A percentile compares a stretch with the other conserved stretches of the same genome.
Conservation (phyloP, 306 rosid species). For the Cicer pinnatifidum region DNA sequence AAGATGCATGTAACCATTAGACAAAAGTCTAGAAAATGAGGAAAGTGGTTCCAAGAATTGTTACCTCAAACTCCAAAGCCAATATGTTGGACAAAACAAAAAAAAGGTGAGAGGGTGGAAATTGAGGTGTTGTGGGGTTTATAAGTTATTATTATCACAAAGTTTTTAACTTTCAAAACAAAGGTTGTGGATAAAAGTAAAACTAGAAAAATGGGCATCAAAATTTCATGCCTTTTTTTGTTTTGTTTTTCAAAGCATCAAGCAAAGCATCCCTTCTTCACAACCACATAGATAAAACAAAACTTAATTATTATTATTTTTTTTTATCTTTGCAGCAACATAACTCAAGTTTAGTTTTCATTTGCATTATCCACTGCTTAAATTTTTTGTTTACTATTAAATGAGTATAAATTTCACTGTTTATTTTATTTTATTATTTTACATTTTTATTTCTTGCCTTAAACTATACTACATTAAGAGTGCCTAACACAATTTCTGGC, state of each 20-base stretch:
- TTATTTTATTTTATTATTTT: neutral
- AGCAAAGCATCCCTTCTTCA: constrained; percentile 45
- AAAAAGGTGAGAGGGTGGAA: constrained; percentile 34
- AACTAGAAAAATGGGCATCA: constrained; percentile 42
- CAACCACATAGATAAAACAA: constrained; percentile 21
- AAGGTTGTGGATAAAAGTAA: constrained; percentile 48
- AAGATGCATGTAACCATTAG: constrained; percentile 52
- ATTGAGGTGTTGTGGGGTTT: constrained; percentile 34
- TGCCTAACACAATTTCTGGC: neutral
- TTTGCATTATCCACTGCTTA: constrained; percentile 17
- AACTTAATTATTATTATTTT: neutral
- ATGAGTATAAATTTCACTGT: neutral
- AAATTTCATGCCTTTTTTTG: constrained; percentile 34
- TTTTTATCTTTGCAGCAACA: constrained; percentile 25
- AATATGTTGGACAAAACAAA: constrained; percentile 47
- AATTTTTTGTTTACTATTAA: too few relatives aligned
- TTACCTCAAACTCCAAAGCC: constrained; percentile 49
- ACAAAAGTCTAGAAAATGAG: constrained; percentile 54
- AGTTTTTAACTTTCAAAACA: constrained; percentile 38
- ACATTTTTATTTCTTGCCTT: constrained; percentile 18
- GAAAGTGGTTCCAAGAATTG: constrained; percentile 48
- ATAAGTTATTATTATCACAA: constrained; percentile 18
- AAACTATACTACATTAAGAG: neutral
- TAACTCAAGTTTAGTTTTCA: neutral
- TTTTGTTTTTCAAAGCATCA: constrained; percentile 36